Percentiles rank a stretch among this genome's conserved stretches.
Evolutionary conservation across 2,329 filamentous ascomycete genomes (phyloP).

Genomic region (Penicillium sp.): DNA sequence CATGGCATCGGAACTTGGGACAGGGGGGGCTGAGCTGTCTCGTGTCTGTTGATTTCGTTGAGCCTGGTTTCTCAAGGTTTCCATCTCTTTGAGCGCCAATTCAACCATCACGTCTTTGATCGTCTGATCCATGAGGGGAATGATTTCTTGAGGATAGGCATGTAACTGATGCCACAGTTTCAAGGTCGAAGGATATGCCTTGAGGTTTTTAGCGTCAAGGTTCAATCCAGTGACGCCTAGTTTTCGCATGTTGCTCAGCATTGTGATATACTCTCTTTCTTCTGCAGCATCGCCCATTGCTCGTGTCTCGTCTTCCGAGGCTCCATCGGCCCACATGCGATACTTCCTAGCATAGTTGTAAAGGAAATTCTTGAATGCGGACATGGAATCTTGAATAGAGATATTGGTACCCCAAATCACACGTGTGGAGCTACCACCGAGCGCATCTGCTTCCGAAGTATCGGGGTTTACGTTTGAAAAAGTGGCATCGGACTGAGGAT

Average conservation of each 20-base stretch:
- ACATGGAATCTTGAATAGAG: constrained; percentile 83
- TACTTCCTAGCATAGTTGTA: constrained; percentile 92
- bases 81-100: constrained; percentile 74
- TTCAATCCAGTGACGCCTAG: constrained; percentile 82
- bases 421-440: constrained; percentile 75
- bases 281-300: constrained; percentile 65
- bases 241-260: constrained; percentile 85
- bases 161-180: constrained; percentile 96
- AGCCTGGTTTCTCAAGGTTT: constrained; percentile 59
- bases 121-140: constrained; percentile 92
- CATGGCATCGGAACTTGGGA: constrained; percentile 71
- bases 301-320: constrained; percentile 69
- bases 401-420: constrained; percentile 98
- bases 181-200: constrained; percentile 83
- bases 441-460: constrained; percentile 84
- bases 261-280: constrained; percentile 76
- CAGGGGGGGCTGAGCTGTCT: constrained; percentile 62
- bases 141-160: constrained; percentile 91
- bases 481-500: constrained; percentile 56
- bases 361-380: constrained; percentile 85
- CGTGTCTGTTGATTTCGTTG: constrained; percentile 48
- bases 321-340: constrained; percentile 84
- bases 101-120: constrained; percentile 93
- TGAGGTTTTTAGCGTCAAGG: constrained; percentile 82
- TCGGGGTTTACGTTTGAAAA: constrained; percentile 70